Conservation (phyloP, 2,329 filamentous ascomycete species). For the Emergomyces pasteurianus region DNA sequence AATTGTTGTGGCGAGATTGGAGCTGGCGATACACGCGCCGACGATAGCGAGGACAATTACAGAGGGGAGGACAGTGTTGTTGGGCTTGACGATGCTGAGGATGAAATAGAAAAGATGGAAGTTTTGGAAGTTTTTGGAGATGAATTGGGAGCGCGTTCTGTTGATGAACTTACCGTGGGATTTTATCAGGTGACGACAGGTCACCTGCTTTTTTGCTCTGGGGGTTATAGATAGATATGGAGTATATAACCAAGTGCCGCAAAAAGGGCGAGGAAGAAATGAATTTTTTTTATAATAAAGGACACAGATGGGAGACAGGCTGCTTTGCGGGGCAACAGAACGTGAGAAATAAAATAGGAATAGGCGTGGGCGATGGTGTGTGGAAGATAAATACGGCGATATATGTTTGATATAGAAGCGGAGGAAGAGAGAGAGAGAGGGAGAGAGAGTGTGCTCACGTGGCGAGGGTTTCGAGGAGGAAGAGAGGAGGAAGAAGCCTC, state of each 20-base stretch:
- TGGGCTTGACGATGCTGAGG: not conserved
- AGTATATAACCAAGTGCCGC: too few species aligned
- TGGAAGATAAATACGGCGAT: too few species aligned
- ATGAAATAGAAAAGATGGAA: not conserved
- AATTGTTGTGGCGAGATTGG: not conserved
- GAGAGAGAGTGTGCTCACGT: not conserved
- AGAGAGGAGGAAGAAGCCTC: not conserved
- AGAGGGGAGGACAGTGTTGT: not conserved
- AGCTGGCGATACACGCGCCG: not conserved
- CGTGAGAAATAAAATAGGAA: too few species aligned
- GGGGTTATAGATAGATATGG: too few species aligned
- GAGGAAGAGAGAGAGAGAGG: too few species aligned
- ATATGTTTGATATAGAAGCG: too few species aligned
- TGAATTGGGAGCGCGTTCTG: not conserved
- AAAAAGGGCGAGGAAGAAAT: too few species aligned
- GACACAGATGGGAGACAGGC: too few species aligned
- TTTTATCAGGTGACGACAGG: conserved; percentile 36
- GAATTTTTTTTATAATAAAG: too few species aligned
- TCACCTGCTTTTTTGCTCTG: conserved; percentile 25
- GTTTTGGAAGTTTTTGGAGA: not conserved
- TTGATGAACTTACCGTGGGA: conserved; percentile 10
- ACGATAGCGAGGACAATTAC: not conserved
- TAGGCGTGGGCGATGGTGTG: too few species aligned
- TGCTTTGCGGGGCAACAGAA: too few species aligned
- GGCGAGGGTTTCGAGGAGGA: not conserved